Evolutionary conservation across 2,329 filamentous ascomycete species (phyloP).

Genomic region (Cercospora zeina): DNA sequence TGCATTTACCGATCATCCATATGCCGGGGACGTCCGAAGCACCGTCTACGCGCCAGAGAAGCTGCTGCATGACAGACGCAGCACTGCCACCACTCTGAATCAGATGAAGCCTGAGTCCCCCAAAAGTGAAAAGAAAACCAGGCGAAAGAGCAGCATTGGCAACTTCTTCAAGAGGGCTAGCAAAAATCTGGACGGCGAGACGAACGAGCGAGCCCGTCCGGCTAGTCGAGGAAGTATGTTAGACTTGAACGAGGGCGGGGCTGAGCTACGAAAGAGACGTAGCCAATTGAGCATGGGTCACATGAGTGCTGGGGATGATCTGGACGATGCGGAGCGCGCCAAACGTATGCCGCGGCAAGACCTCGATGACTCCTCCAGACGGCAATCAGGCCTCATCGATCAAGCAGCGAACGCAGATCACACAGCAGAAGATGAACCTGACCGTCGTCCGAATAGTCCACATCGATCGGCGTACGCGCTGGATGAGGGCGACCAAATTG

Average conservation of each 20-base stretch:
- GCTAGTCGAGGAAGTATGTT: conserved; percentile 37
- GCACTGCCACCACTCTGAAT: conserved; percentile 23
- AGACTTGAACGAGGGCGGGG: conserved; percentile 36
- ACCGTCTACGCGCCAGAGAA: conserved; percentile 66
- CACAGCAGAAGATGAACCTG: conserved; percentile 29
- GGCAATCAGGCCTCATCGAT: conserved; percentile 29
- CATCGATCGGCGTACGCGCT: conserved; percentile 23
- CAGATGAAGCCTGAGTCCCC: neutral
- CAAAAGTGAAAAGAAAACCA: conserved; percentile 29
- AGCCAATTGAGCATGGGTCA: conserved; percentile 39
- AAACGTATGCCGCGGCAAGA: conserved; percentile 27
- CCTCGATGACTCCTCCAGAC: conserved; percentile 20
- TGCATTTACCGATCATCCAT: conserved; percentile 87
- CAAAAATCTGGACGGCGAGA: conserved; percentile 43
- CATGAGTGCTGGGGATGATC: conserved; percentile 28
- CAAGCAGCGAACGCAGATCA: conserved; percentile 39
- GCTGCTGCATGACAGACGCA: conserved; percentile 25
- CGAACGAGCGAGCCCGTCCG: conserved; percentile 29
- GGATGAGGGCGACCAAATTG: conserved; percentile 42
- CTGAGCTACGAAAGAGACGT: conserved; percentile 39
- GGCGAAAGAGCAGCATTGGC: conserved; percentile 38
- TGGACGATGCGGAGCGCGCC: conserved; percentile 25
- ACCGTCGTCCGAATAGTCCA: conserved; percentile 33
- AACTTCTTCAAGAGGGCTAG: conserved; percentile 38
- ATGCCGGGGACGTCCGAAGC: conserved; percentile 70